phyloP scores from a whole-genome alignment of 2,329 filamentous ascomycete species.

The Talaromyces marneffei region DNA sequence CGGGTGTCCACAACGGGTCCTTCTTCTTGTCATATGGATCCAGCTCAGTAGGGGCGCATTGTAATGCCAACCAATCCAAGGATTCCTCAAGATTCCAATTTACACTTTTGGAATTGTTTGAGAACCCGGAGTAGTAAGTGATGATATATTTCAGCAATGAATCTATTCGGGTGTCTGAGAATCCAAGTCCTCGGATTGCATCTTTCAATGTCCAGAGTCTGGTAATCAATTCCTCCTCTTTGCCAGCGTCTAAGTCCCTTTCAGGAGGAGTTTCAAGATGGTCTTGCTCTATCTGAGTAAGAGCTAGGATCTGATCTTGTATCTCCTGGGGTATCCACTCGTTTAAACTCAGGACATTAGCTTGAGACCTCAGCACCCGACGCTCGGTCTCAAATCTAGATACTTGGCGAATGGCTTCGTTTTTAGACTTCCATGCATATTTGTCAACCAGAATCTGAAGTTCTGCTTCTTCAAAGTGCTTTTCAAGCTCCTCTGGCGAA shows the following conservation, averaged over 20 bases:
- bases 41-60: slow-evolving; percentile 63
- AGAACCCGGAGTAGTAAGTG: slow-evolving; percentile 59
- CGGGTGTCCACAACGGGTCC: slow-evolving; percentile 24
- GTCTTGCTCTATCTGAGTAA: slow-evolving; percentile 43
- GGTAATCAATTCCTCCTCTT: slow-evolving; percentile 71
- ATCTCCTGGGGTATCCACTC: slow-evolving; percentile 77
- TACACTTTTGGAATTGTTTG: slow-evolving; percentile 53
- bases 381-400: slow-evolving; percentile 77
- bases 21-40: slow-evolving; percentile 60
- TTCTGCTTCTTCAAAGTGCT: slow-evolving; percentile 82
- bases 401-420: slow-evolving; percentile 71
- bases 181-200: slow-evolving; percentile 62
- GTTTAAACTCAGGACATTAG: slow-evolving; percentile 65
- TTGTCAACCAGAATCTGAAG: slow-evolving; percentile 84
- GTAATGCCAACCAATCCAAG: slow-evolving; percentile 81
- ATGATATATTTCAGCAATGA: slow-evolving; percentile 62
- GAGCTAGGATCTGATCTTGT: slow-evolving; percentile 67
- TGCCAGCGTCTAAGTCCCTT: slow-evolving; percentile 22
- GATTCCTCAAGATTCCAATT: slow-evolving; percentile 85
- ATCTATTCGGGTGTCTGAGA: slow-evolving; percentile 58
- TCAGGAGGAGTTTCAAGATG: slow-evolving; percentile 31
- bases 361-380: slow-evolving; percentile 71
- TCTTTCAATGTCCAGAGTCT: slow-evolving; percentile 81
- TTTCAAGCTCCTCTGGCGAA: slow-evolving; percentile 83
- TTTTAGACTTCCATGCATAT: slow-evolving; percentile 68